These are phyloP conservation scores for Botrytis porri DNA, from an alignment of 2,329 filamentous ascomycete species.

Conservation along the genomic window DNA sequence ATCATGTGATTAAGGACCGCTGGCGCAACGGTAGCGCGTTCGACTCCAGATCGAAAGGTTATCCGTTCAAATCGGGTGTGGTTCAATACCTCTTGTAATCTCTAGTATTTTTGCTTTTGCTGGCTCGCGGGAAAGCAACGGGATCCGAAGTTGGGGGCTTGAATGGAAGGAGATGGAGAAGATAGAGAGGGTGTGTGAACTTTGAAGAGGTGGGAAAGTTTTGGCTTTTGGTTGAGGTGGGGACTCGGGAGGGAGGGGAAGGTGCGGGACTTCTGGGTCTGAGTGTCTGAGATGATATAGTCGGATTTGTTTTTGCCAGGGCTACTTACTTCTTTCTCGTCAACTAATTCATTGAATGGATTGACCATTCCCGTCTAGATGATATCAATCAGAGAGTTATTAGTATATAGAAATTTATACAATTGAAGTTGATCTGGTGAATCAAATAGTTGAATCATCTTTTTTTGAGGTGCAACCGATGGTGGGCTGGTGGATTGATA, in stretches of 20 bases:
- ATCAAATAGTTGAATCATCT: not conserved
- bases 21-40: constrained; percentile 31
- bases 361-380: not conserved
- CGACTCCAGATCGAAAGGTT: constrained; percentile 38
- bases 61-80: constrained; percentile 37
- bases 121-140: rapidly evolving
- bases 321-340: not conserved
- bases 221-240: not conserved
- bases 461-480: not conserved
- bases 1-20: constrained; percentile 16
- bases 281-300: not conserved
- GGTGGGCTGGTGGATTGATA: not conserved
- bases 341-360: not conserved
- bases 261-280: not conserved
- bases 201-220: not conserved
- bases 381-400: too few species aligned
- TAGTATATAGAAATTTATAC: not conserved
- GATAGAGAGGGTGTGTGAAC: not conserved
- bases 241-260: too few species aligned
- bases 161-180: not conserved
- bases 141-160: rapidly evolving
- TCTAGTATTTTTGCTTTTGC: not conserved
- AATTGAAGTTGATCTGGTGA: too few species aligned
- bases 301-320: not conserved
- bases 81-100: constrained; percentile 25